Base-by-base conservation (phyloP, 1,284 basidiomycete species). In the Moniliophthora roreri region DNA sequence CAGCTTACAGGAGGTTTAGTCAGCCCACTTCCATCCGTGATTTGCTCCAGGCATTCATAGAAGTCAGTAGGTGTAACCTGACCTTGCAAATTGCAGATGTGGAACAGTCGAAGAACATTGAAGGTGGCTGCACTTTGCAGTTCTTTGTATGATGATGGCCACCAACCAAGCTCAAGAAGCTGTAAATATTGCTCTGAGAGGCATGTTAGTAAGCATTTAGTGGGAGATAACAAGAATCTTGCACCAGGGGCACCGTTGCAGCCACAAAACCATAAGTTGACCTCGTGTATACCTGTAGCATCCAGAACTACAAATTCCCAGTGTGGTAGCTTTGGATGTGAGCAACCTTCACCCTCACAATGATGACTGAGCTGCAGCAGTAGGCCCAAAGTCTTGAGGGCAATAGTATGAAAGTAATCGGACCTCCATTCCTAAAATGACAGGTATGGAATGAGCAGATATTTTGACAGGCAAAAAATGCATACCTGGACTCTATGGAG, bases 51-150 rank as follows among this genome's bases (percentile, higher is more conserved):
- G 2, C 2, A 3, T 2, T 18, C 1, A 40, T 4, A 3, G 9
- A 15, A 40, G 39, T 40, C 50, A 16, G 50, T 58, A 10, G 50
- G 50, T 5, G 58, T 15, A 8, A 52, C 21, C 10, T 51, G 46
- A 32, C 53, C 56, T 45, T 60, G 55, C 8, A 62, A 48, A 28
- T 58, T 59, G 20, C 59, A 11, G n/a, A 53, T 36, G 35, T 63
- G 60, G 32, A 64, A 65, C 7, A 35, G 37, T 11, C 52, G 48
- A 4, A 65, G 51, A 10, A 62, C 49, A 1, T 44, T 47, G 35
- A 61, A 57, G 13, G 63, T 60, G 6, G 60, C 56, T 10, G 53
- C 57, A 15, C 63, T 55, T 45, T 58, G 53, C 4, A 63, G 64
- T 10, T 58, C 44, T 2, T 53, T 18, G 6, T 52, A 52, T 4